phyloP scores from a whole-genome alignment of 345 rosid genomes.

The Sonneratia alba region DNA sequence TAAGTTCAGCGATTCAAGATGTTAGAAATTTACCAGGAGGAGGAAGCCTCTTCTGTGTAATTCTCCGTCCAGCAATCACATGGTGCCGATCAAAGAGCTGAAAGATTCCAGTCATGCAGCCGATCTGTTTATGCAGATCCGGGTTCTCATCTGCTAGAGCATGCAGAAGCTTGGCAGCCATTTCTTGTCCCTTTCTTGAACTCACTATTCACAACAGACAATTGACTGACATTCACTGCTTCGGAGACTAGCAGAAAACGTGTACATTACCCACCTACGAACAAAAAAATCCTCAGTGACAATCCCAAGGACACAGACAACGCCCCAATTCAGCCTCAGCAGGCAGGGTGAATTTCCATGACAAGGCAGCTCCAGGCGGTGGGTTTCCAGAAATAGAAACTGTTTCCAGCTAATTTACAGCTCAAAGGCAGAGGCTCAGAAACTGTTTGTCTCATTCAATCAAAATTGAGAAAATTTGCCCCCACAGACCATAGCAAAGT shows the following conservation, averaged over 20 bases:
- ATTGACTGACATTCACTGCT: background rate
- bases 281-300: background rate
- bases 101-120: slow-evolving; percentile 91
- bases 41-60: slow-evolving; percentile 49
- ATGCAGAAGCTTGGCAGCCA: slow-evolving; percentile 95
- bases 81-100: slow-evolving; percentile 81
- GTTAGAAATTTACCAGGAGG: slow-evolving; percentile 32
- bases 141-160: slow-evolving; percentile 87
- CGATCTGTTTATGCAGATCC: slow-evolving; percentile 89
- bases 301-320: slow-evolving; percentile 1
- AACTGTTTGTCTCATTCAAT: slow-evolving; percentile 19
- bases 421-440: slow-evolving; percentile 14
- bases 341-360: slow-evolving; percentile 38
- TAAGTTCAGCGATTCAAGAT: background rate
- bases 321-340: slow-evolving; percentile 18
- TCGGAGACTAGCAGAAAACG: background rate
- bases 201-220: background rate
- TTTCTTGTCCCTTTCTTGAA: slow-evolving; percentile 9
- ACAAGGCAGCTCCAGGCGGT: slow-evolving; percentile 20
- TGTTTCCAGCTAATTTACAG: slow-evolving; percentile 29
- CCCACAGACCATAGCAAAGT: background rate
- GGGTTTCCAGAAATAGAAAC: slow-evolving; percentile 26
- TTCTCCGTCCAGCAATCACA: slow-evolving; percentile 39
- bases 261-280: background rate
- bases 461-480: slow-evolving; percentile 1